Evolutionary conservation across 352 stramenopile species (phyloP).

Genomic region (Globisporangium alternatum): DNA sequence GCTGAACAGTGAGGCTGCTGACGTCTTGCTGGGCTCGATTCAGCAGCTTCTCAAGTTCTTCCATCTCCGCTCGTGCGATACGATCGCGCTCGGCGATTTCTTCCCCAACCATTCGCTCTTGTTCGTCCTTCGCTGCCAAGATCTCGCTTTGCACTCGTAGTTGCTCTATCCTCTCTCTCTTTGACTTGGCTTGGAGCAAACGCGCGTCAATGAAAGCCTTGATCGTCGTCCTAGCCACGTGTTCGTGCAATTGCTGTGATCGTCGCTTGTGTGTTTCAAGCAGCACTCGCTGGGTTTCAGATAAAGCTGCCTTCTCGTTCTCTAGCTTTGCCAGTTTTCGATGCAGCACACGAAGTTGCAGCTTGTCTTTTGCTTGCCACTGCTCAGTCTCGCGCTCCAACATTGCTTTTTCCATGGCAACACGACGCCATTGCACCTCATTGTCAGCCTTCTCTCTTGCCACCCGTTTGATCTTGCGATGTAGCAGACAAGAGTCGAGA

Average conservation of each 20-base stretch:
- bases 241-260: slow-evolving; percentile 18
- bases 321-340: slow-evolving; percentile 26
- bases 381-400: slow-evolving; percentile 20
- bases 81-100: slow-evolving; percentile 28
- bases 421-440: slow-evolving; percentile 16
- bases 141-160: slow-evolving; percentile 20
- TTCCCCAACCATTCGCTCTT: slow-evolving; percentile 34
- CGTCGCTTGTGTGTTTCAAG: slow-evolving; percentile 19
- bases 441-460: slow-evolving; percentile 19
- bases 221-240: slow-evolving; percentile 28
- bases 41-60: slow-evolving; percentile 23
- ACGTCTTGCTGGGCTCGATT: slow-evolving; percentile 21
- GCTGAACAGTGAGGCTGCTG: slow-evolving; percentile 17
- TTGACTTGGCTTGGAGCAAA: slow-evolving; percentile 15
- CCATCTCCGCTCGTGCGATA: slow-evolving; percentile 10
- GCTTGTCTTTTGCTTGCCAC: slow-evolving; percentile 20
- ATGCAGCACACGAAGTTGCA: slow-evolving; percentile 35
- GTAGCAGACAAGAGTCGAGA: slow-evolving; percentile 26
- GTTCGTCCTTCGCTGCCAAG: slow-evolving; percentile 31
- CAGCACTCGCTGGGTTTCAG: slow-evolving; percentile 1
- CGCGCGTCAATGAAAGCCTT: slow-evolving; percentile 34
- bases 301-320: slow-evolving; percentile 1
- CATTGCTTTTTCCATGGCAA: slow-evolving; percentile 20
- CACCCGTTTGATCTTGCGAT: slow-evolving; percentile 24
- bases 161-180: slow-evolving; percentile 15